Evolutionary conservation across 2,329 filamentous ascomycete genomes (phyloP), one percentile per base, ranked within the genome.

Genomic region (Phaeosphaeriaceae sp.): DNA sequence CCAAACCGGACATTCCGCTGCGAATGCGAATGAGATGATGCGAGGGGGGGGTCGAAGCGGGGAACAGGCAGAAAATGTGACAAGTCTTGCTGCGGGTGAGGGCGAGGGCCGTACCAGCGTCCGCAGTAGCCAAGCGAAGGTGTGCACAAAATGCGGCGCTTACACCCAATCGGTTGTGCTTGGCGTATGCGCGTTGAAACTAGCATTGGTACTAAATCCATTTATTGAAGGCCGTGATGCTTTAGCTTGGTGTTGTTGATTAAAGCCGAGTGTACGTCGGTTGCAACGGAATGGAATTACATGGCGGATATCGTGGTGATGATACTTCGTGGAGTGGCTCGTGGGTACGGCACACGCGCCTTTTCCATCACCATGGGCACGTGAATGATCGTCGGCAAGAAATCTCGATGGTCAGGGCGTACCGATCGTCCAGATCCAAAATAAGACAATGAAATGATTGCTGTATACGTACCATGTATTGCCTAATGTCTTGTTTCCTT

Each of bases 401-500:
- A 44, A 63, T 61, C 52, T 56, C 55, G 53, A 61, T 67, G 61
- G 44, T 35, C 47, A 23, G 42, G 17, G 21, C 47, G 44, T 43
- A 30, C 34, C 17, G 41, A 36, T 55, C 13, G 13, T 34, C 36
- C 36, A 13, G 40, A 34, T 21, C 20, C 52, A 30, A 47, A 44
- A 40, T 42, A 39, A 48, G 46, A 48, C n/a, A 43, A 44, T 44
- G 50, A 52, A 42, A 48, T 46, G 51, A 43, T 28, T 35, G 37
- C 28, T 12, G 23, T 15, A 9, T 37, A 69, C 72, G 67, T 87
- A 97, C 93, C 94, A 99, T 64, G 90, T 89, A 78, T 97, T 97
- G 55, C 94, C 94, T 58, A 97, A 79, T 46, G 86, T 92, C 79
- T 96, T 97, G 75, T 87, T 89, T 42, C 93, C 93, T 70, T 87